Evolutionary conservation across 352 stramenopile genomes (phyloP).

Genomic region (Aphanomyces astaci): DNA sequence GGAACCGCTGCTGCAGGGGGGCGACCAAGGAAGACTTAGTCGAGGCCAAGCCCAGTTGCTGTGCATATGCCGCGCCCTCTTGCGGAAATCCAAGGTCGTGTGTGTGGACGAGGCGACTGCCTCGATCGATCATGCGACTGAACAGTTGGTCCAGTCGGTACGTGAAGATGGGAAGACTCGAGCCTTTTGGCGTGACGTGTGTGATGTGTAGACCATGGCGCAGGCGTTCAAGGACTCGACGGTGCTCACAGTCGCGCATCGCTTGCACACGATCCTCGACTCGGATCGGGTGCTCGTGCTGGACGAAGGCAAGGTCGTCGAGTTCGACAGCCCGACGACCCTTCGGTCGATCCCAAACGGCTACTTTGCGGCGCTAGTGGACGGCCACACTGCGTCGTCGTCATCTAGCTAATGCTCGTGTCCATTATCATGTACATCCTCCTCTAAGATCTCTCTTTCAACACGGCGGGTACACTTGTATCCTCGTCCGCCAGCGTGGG

Average conservation of each 20-base stretch:
- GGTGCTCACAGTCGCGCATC: conserved; percentile 96
- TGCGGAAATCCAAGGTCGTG: conserved; percentile 89
- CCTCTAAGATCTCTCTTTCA: too few species aligned
- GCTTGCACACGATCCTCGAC: conserved; percentile 93
- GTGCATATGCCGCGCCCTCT: conserved; percentile 63
- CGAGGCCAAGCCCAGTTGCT: conserved; percentile 69
- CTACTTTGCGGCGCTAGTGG: conserved; percentile 25
- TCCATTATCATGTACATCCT: too few species aligned
- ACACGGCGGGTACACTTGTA: too few species aligned
- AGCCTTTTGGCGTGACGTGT: too few species aligned
- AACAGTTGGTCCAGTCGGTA: conserved; percentile 66
- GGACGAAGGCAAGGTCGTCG: conserved; percentile 43
- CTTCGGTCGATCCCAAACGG: conserved; percentile 14
- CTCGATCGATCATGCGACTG: conserved; percentile 86
- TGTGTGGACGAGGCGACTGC: conserved; percentile 89
- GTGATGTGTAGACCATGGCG: conserved; percentile 86
- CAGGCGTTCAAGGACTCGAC: conserved; percentile 90
- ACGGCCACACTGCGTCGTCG: not conserved
- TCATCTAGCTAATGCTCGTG: not conserved
- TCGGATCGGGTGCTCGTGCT: conserved; percentile 83
- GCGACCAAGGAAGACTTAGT: conserved; percentile 56
- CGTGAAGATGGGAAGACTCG: too few species aligned
- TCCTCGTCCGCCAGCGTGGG: not conserved
- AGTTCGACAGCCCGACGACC: conserved; percentile 24
- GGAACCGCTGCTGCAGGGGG: conserved; percentile 26